Evolutionary conservation across 2,329 filamentous ascomycete species (phyloP).

Genomic region (Cucurbitaria berberidis): DNA sequence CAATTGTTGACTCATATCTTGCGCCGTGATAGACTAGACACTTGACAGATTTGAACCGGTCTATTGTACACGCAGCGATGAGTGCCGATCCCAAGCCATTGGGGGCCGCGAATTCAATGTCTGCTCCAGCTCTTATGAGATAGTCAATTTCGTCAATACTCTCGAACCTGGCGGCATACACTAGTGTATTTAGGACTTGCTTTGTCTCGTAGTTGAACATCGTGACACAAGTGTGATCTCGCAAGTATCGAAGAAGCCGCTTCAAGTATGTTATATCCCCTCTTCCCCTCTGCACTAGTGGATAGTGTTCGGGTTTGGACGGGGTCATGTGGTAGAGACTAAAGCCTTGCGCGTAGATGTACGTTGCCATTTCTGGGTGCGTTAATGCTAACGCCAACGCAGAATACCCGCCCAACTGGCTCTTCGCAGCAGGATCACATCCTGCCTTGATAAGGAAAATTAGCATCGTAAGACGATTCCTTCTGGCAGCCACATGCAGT

Average conservation of each 20-base stretch:
- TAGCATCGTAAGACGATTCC: neutral
- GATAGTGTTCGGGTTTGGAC: neutral
- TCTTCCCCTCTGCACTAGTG: neutral
- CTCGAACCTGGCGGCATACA: neutral
- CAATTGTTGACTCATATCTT: neutral
- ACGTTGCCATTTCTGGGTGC: neutral
- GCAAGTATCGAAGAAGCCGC: neutral
- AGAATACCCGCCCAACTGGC: neutral
- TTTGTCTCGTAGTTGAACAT: neutral
- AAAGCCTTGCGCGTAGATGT: neutral
- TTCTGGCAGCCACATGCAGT: neutral
- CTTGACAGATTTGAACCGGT: neutral
- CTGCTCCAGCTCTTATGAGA: neutral
- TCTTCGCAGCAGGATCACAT: neutral
- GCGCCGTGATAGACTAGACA: neutral
- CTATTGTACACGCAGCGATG: neutral
- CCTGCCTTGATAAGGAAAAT: neutral
- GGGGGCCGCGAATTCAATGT: neutral
- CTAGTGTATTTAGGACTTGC: neutral
- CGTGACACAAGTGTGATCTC: neutral
- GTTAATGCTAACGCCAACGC: neutral
- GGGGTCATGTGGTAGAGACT: neutral
- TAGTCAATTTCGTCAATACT: neutral
- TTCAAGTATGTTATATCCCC: neutral
- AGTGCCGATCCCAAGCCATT: neutral